Percentiles rank a stretch among this genome's conserved stretches.
Conservation (phyloP, 2,329 filamentous ascomycete species). For the Alternaria postmessia region DNA sequence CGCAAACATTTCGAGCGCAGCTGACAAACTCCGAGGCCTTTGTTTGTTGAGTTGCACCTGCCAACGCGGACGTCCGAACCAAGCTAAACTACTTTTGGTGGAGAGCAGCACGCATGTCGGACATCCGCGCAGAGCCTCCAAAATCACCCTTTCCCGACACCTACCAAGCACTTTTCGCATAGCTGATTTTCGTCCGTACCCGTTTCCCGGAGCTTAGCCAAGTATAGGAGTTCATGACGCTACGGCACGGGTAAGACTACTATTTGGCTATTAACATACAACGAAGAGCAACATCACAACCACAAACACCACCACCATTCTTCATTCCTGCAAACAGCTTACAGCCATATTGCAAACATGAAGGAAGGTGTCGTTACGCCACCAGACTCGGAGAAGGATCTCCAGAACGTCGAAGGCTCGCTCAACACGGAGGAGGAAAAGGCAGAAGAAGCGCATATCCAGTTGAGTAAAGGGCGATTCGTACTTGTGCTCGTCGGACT, state of each 20-base stretch:
- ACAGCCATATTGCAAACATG: not conserved
- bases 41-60: not conserved
- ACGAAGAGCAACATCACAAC: not conserved
- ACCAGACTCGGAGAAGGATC: conserved; percentile 1
- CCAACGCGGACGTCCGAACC: not conserved
- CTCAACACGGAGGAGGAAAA: conserved; percentile 1
- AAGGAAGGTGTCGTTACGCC: not conserved
- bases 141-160: not conserved
- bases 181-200: not conserved
- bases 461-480: conserved; percentile 1
- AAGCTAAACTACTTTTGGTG: not conserved
- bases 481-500: conserved; percentile 4
- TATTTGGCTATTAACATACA: not conserved
- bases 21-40: not conserved
- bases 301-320: not conserved
- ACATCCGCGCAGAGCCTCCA: not conserved
- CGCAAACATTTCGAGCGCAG: not conserved
- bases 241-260: not conserved
- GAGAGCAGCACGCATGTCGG: not conserved
- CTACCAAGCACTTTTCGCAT: not conserved
- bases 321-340: not conserved
- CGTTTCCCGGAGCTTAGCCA: not conserved
- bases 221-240: not conserved
- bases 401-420: not conserved
- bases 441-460: not conserved